Evolutionary conservation across 2,329 filamentous ascomycete genomes (phyloP), one percentile per base, ranked within the genome.

Genomic region (Pyricularia grisea): DNA sequence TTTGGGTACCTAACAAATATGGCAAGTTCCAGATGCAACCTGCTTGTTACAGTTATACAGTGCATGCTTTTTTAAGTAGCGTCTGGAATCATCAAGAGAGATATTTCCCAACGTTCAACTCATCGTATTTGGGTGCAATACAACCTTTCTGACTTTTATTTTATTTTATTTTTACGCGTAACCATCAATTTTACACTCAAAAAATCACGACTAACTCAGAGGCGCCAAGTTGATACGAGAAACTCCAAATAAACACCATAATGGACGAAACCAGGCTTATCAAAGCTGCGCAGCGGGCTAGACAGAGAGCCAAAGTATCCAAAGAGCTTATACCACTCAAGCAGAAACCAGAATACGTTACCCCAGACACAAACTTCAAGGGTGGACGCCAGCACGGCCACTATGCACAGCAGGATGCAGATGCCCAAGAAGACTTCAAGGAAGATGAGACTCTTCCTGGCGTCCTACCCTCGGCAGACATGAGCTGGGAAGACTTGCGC

Each of bases 351-450:
- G 4, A 66, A 25, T 50, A 66, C 10, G 33, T 36, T 31, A 30
- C n/a, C 33, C 23, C 7, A 12, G 33, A 66, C 12, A 23, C 33
- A 11, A 25, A 36, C 11, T 27, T 17, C 12, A 5, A 75, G 67
- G 78, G 78, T 1, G 71, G 77, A 6, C 76, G 76, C 36, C 78
- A 76, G 68, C 72, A 80, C 68, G 76, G 77, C 67, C 77, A 79
- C 69, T 74, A 77, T 64, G 75, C 77, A 55, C 70, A 74, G 69
- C 74, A 76, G 28, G 78, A 77, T 36, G 75, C 78, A 2, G 73
- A 74, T 3, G 78, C 78, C 69, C 71, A 61, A 11, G 58, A n/a
- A 27, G 58, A 74, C 14, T 72, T 70, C 7, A 68, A 74, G 27
- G 77, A 78, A 65, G 67, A 69, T 3, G 73, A 70, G 10, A 72